A percentile compares a stretch with the other conserved stretches of the same genome.
Evolutionary conservation across 345 rosid species (phyloP).

Genomic region (Eucalyptus sp.): DNA sequence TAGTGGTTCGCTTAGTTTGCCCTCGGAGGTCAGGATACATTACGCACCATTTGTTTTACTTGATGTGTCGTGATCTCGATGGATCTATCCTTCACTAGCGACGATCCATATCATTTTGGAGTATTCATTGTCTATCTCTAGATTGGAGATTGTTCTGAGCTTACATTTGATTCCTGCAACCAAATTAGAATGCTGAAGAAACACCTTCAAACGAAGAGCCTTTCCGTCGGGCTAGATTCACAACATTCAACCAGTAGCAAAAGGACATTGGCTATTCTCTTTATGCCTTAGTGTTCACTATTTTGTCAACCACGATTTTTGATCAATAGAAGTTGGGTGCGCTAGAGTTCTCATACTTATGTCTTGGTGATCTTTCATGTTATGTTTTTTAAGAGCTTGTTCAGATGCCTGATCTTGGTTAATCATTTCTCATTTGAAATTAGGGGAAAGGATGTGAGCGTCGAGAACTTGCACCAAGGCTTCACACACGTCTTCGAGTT

Average conservation of each 20-base stretch:
- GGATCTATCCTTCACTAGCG: not conserved
- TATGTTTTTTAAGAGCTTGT: not conserved
- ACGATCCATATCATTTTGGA: not conserved
- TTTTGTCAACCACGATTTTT: not conserved
- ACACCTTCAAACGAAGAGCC: not conserved
- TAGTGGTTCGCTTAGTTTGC: not conserved
- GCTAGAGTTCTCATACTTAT: not conserved
- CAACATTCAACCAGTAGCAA: not conserved
- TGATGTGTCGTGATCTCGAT: not conserved
- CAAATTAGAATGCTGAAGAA: not conserved
- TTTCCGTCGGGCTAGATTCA: not conserved
- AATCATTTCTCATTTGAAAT: not conserved
- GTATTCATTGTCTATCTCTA: not conserved
- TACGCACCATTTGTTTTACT: not conserved
- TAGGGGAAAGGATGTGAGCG: constrained; percentile 78
- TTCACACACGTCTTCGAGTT: constrained; percentile 73
- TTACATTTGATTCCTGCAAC: not conserved
- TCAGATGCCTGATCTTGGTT: not conserved
- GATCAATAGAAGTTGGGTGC: not conserved
- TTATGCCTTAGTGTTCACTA: not conserved
- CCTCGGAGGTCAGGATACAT: not conserved
- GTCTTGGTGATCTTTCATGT: not conserved
- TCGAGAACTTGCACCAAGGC: constrained; percentile 68
- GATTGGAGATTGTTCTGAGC: not conserved
- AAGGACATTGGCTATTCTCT: not conserved